Percentiles rank a stretch among this genome's conserved stretches.
Conservation (phyloP, 805 yeast genomes). For the Komagataella kurtzmanii region DNA sequence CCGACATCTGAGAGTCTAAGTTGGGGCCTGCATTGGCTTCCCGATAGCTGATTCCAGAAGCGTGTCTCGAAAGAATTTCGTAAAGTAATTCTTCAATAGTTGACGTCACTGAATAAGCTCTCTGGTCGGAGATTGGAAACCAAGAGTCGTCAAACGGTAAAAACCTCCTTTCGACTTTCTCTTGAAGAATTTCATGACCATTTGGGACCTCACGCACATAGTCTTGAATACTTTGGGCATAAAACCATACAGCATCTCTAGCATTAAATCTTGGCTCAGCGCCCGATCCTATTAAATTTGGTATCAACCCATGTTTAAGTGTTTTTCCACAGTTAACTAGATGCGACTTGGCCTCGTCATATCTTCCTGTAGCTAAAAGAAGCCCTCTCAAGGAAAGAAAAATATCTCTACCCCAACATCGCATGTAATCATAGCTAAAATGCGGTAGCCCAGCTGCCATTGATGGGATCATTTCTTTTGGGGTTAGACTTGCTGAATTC, state of each 20-base stretch:
- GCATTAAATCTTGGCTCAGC: slow-evolving; percentile 91
- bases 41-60: slow-evolving; percentile 72
- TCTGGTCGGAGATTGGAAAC: slow-evolving; percentile 50
- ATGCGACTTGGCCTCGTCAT: slow-evolving; percentile 67
- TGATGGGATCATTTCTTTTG: slow-evolving; percentile 48
- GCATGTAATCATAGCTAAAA: slow-evolving; percentile 80
- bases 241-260: slow-evolving; percentile 96
- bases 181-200: slow-evolving; percentile 56
- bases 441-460: slow-evolving; percentile 97
- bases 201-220: slow-evolving; percentile 55
- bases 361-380: slow-evolving; percentile 63
- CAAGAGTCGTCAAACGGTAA: slow-evolving; percentile 83
- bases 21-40: slow-evolving; percentile 92
- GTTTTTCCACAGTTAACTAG: slow-evolving; percentile 83
- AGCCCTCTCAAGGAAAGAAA: slow-evolving; percentile 81
- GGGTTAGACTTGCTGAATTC: slow-evolving; percentile 63
- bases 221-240: slow-evolving; percentile 78
- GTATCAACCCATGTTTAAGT: slow-evolving; percentile 88
- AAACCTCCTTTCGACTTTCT: slow-evolving; percentile 58
- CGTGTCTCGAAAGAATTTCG: slow-evolving; percentile 82
- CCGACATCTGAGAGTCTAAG: slow-evolving; percentile 84
- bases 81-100: slow-evolving; percentile 65
- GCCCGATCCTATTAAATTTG: slow-evolving; percentile 86
- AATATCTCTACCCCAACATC: slow-evolving; percentile 98
- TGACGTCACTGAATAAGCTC: slow-evolving; percentile 62